Evolutionary conservation across 1,284 basidiomycete genomes (phyloP).

Genomic region (Sporisorium scitamineum): DNA sequence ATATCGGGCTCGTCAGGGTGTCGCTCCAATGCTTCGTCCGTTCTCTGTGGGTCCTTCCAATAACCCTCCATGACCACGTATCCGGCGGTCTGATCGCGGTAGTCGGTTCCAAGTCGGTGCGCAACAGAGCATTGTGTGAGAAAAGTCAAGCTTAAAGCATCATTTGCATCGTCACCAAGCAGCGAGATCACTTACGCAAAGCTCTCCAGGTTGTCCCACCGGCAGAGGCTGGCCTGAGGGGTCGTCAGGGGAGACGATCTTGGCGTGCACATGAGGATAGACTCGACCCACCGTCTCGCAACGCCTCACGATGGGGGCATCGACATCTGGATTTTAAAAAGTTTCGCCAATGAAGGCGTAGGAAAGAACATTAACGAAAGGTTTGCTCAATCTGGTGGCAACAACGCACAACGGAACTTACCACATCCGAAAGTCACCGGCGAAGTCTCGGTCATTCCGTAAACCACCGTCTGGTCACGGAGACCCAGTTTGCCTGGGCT

Average conservation of each 20-base stretch:
- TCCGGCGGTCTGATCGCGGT: slow-evolving; percentile 73
- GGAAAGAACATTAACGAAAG: background rate
- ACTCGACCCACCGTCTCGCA: slow-evolving; percentile 83
- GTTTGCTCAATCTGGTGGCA: background rate
- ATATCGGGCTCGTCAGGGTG: slow-evolving; percentile 71
- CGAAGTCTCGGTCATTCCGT: slow-evolving; percentile 71
- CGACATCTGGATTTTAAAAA: slow-evolving; percentile 25
- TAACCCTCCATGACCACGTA: slow-evolving; percentile 86
- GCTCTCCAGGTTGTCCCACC: slow-evolving; percentile 75
- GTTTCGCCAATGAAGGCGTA: background rate
- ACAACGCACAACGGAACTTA: slow-evolving; percentile 16
- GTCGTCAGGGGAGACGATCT: slow-evolving; percentile 76
- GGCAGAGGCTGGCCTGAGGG: slow-evolving; percentile 59
- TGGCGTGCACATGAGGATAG: slow-evolving; percentile 81
- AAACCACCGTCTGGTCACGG: slow-evolving; percentile 78
- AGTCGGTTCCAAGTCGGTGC: slow-evolving; percentile 10
- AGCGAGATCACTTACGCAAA: slow-evolving; percentile 70
- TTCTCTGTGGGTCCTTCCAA: slow-evolving; percentile 81
- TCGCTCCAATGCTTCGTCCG: slow-evolving; percentile 75
- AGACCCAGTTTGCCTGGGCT: slow-evolving; percentile 70
- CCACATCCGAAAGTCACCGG: slow-evolving; percentile 81
- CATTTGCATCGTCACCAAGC: background rate
- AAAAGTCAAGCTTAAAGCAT: slow-evolving; percentile 8
- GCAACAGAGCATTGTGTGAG: slow-evolving; percentile 1
- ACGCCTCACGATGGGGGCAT: slow-evolving; percentile 78